Base-by-base conservation (phyloP, 2,329 filamentous ascomycete genomes). In the Neurospora sp. region DNA sequence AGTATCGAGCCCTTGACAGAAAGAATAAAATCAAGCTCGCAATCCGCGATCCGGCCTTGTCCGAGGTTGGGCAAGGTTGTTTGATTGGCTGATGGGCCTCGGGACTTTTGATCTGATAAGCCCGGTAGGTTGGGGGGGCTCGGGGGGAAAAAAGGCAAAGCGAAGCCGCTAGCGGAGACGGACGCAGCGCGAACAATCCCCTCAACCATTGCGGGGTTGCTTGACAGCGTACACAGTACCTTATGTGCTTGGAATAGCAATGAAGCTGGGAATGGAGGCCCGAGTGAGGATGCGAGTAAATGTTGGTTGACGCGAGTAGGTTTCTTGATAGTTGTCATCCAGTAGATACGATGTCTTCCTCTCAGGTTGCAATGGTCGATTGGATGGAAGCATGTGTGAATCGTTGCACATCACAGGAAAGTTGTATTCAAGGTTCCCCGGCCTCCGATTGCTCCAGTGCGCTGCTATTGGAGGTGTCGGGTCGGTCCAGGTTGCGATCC, bases 311-410 rank as follows among this genome's bases (percentile, higher is more conserved):
- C 40, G 40, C 40, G 40, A 43, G 82, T 23, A 46, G 46, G 65
- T 28, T 28, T 38, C 38, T 67, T 38, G 41, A 52, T 38, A 33
- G 79, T 83, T 66, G 4, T 52, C 6, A 23, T 52, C 41, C 6
- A 23, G n/a, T 19, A 23, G 43, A 23, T 19, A 4, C 1, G 43
- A 3, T 23, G n/a, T 23, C 43, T 23, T 12, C 43, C 43, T 23
- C 43, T 6, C 10, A 46, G 19, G 11, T 15, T 52, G 46, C 46
- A 52, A 12, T 52, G 46, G 3, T 6, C 5, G n/a, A 52, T 23
- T 52, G 12, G 6, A 57, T 33, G 52, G 52, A 57, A 33, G 23
- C 23, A 15, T 57, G 12, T 15, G 19, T 28, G 11, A 57, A 57
- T 28, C 19, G 19, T 28, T 28, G 28, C 28, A 28, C 28, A 28